These are phyloP conservation scores for Pterocarpus santalinus DNA, from an alignment of 306 rosid species.

Conservation along the genomic window DNA sequence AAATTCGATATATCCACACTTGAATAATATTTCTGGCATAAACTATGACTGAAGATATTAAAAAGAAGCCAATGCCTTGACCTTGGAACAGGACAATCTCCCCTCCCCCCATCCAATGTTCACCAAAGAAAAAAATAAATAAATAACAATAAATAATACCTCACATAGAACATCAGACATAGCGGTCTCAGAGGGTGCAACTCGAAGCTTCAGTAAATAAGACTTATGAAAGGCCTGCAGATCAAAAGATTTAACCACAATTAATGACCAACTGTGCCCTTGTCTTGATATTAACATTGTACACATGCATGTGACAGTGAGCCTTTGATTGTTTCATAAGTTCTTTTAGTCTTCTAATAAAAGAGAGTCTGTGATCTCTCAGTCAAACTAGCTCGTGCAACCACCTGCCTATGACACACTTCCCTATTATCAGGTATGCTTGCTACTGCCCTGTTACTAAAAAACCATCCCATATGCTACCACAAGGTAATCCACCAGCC, in stretches of 20 bases:
- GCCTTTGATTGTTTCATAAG: constrained; percentile 25
- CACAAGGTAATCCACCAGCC: constrained; percentile 10
- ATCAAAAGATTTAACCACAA: constrained; percentile 44
- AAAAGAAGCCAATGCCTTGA: no score
- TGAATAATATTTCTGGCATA: no score
- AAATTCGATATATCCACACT: no score
- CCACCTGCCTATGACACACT: constrained; percentile 28
- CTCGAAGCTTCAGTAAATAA: constrained; percentile 90
- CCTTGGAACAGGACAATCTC: no score
- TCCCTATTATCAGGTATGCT: constrained; percentile 24
- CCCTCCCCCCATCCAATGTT: neutral
- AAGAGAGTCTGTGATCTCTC: constrained; percentile 12
- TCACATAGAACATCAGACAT: constrained; percentile 99
- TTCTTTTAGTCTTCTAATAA: constrained; percentile 28
- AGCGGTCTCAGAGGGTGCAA: constrained; percentile 98
- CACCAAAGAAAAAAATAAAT: neutral
- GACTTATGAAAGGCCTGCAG: constrained; percentile 95
- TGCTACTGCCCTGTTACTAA: constrained; percentile 7
- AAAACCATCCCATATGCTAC: neutral
- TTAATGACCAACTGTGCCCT: constrained; percentile 28
- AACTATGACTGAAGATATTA: no score
- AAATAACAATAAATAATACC: constrained; percentile 57
- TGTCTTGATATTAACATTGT: constrained; percentile 21
- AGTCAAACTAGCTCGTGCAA: constrained; percentile 39
- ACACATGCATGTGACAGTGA: constrained; percentile 40